phyloP scores from a whole-genome alignment of 2,329 filamentous ascomycete genomes.

The Sporothrix pseudoabietina region DNA sequence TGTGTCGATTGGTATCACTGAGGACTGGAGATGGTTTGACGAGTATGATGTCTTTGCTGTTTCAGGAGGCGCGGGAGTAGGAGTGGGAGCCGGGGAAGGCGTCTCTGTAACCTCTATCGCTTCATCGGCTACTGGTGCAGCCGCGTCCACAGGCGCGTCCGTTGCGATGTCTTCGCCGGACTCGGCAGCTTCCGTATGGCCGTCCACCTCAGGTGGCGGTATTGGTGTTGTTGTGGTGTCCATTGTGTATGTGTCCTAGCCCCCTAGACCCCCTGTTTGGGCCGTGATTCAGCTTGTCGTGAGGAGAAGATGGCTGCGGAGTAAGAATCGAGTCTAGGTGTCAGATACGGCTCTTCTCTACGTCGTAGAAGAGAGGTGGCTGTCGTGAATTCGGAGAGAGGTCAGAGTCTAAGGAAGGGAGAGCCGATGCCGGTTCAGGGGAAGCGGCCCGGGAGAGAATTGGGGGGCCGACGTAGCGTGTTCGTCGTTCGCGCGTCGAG shows the following conservation, averaged over 20 bases:
- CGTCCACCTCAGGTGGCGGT: constrained; percentile 1
- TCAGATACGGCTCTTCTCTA: not conserved
- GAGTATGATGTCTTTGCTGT: not conserved
- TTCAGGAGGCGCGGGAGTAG: not conserved
- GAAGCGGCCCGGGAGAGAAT: not conserved
- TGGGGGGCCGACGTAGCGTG: not conserved
- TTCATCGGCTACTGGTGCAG: not conserved
- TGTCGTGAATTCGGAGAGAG: not conserved
- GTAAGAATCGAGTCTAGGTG: not conserved
- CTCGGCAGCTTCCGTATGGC: not conserved
- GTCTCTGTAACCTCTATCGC: not conserved
- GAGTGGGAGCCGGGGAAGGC: not conserved
- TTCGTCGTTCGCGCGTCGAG: not conserved
- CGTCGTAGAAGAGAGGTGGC: too few relatives aligned
- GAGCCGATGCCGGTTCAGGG: constrained; percentile 7
- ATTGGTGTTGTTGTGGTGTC: constrained; percentile 26
- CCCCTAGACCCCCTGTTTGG: not conserved
- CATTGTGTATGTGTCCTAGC: not conserved
- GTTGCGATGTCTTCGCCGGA: not conserved
- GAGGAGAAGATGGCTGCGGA: not conserved
- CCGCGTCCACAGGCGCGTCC: not conserved
- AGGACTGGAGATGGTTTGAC: not conserved
- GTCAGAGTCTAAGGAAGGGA: not conserved
- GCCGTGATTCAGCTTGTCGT: too few relatives aligned
- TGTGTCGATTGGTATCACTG: constrained; percentile 23